Conservation (phyloP, 805 yeast species). For the Spathaspora boniae region DNA sequence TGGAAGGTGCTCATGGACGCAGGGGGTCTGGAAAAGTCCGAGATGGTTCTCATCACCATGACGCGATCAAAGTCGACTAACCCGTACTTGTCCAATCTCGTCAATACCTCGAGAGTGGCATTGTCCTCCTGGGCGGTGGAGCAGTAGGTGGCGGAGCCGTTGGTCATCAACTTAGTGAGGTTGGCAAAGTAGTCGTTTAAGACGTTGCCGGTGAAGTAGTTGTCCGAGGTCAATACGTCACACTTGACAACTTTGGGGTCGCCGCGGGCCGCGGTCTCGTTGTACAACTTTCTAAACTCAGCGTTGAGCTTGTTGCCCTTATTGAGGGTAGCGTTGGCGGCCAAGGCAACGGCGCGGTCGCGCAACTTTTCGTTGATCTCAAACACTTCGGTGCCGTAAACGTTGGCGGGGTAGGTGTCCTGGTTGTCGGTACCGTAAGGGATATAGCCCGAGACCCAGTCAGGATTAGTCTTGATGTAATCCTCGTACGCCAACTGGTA, state of each 20-base stretch:
- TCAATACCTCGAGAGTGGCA: slow-evolving; percentile 57
- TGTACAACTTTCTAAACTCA: slow-evolving; percentile 46
- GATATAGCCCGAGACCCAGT: slow-evolving; percentile 62
- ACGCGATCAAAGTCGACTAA: slow-evolving; percentile 56
- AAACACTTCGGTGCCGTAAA: slow-evolving; percentile 64
- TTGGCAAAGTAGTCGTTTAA: slow-evolving; percentile 49
- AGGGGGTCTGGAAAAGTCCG: slow-evolving; percentile 58
- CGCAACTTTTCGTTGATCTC: slow-evolving; percentile 58
- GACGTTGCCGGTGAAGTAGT: slow-evolving; percentile 53
- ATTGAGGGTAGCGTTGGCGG: slow-evolving; percentile 39
- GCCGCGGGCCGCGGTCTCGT: slow-evolving; percentile 46
- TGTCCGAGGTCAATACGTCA: slow-evolving; percentile 60
- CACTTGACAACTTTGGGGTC: slow-evolving; percentile 49
- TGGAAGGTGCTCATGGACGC: slow-evolving; percentile 42
- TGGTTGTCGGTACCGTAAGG: slow-evolving; percentile 51
- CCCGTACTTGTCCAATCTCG: slow-evolving; percentile 52
- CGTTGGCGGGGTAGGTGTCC: slow-evolving; percentile 47
- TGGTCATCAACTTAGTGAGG: slow-evolving; percentile 48
- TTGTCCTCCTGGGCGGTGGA: slow-evolving; percentile 67
- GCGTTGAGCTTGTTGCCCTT: slow-evolving; percentile 46
- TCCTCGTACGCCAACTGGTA: slow-evolving; percentile 55
- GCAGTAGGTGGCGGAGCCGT: slow-evolving; percentile 58
- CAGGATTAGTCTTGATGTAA: slow-evolving; percentile 25
- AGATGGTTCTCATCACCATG: slow-evolving; percentile 57
- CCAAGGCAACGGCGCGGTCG: slow-evolving; percentile 54